Conservation (phyloP, 805 yeast genomes). For the Candida insectalens region DNA sequence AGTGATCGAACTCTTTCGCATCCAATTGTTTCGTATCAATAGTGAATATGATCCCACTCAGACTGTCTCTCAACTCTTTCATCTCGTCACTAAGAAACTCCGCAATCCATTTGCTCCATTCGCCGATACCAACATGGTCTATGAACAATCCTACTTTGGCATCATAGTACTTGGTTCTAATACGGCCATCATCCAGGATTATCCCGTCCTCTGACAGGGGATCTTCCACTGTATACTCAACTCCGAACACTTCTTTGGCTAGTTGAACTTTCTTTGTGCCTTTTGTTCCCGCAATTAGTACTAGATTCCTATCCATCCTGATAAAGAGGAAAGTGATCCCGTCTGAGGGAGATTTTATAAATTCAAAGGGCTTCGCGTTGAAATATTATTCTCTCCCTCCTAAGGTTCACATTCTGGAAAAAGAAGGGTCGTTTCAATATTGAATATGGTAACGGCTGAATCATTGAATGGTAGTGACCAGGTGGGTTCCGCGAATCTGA, state of each 20-base stretch:
- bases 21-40: slow-evolving; percentile 15
- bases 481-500: no score
- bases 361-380: no score
- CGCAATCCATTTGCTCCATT: slow-evolving; percentile 22
- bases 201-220: slow-evolving; percentile 16
- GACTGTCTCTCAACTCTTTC: slow-evolving; percentile 32
- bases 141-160: slow-evolving; percentile 19
- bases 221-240: slow-evolving; percentile 11
- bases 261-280: slow-evolving; percentile 28
- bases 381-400: no score
- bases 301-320: slow-evolving; percentile 23
- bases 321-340: no score
- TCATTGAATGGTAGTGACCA: no score
- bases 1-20: slow-evolving; percentile 4
- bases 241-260: slow-evolving; percentile 13
- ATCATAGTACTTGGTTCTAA: slow-evolving; percentile 19
- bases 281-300: slow-evolving; percentile 36
- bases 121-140: slow-evolving; percentile 20
- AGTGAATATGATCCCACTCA: slow-evolving; percentile 38
- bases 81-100: slow-evolving; percentile 31
- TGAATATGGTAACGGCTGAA: no score
- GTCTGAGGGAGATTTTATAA: no score
- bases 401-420: no score
- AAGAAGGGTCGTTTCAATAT: no score
- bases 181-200: slow-evolving; percentile 12